phyloP scores from a whole-genome alignment of 208 protist genomes.

The Crithidia brevicula region DNA sequence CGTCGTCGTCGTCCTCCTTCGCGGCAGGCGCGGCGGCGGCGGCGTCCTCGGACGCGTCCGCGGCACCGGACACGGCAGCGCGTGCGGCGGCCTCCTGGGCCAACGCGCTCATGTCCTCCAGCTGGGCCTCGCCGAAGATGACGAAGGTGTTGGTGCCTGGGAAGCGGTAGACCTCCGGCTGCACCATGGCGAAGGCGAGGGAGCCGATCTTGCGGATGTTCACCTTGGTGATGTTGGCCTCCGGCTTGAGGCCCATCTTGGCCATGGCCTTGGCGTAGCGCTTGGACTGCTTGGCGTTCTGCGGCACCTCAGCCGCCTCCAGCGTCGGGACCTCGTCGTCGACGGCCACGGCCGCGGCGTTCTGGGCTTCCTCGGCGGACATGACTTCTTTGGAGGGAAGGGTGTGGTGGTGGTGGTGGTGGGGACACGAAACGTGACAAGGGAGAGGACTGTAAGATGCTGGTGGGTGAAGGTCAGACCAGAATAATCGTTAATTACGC shows the following conservation, averaged over 20 bases:
- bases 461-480: too few species aligned
- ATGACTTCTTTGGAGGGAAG: conserved; percentile 20
- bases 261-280: conserved; percentile 96
- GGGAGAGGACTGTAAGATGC: too few species aligned
- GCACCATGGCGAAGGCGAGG: conserved; percentile 92
- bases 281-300: conserved; percentile 88
- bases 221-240: conserved; percentile 92
- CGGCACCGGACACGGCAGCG: conserved; percentile 59
- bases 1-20: conserved; percentile 49
- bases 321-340: conserved; percentile 82
- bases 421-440: too few species aligned
- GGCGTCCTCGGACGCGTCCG: conserved; percentile 25
- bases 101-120: conserved; percentile 89
- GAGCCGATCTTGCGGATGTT: conserved; percentile 92
- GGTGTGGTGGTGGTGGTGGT: background rate
- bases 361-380: conserved; percentile 62
- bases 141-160: conserved; percentile 96
- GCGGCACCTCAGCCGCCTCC: conserved; percentile 70
- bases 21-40: conserved; percentile 33
- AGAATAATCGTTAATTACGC: too few species aligned
- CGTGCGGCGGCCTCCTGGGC: conserved; percentile 75
- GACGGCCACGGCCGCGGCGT: conserved; percentile 44
- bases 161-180: conserved; percentile 97
- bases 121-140: conserved; percentile 97
- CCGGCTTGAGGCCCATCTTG: conserved; percentile 97